These are phyloP conservation scores for Phylloporus sp. DNA, from an alignment of 768 basidiomycete species.

Conservation along the genomic window DNA sequence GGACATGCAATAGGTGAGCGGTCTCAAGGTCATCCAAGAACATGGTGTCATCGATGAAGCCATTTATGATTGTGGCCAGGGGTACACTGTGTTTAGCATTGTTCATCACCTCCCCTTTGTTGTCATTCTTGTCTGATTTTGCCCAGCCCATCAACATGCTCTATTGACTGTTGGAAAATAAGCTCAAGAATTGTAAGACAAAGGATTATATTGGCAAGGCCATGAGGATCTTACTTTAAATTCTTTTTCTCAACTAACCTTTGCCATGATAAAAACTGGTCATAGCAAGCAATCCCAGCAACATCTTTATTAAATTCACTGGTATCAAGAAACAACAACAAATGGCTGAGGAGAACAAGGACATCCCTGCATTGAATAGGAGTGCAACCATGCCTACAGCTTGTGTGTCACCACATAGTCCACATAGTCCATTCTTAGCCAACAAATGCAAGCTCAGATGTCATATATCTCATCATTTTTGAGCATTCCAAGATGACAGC, in stretches of 20 bases:
- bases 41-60: conserved; percentile 93
- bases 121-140: too few species aligned
- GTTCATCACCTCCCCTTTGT: conserved; percentile 43
- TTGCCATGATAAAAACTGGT: conserved; percentile 61
- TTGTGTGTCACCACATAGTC: conserved; percentile 16
- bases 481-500: conserved; percentile 58
- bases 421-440: neutral
- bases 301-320: conserved; percentile 76
- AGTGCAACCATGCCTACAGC: conserved; percentile 45
- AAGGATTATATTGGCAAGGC: conserved; percentile 94
- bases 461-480: conserved; percentile 22
- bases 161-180: conserved; percentile 85
- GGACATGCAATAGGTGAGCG: conserved; percentile 65
- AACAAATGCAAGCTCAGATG: conserved; percentile 5
- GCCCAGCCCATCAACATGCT: conserved; percentile 78
- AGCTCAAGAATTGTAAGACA: conserved; percentile 78
- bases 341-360: conserved; percentile 21
- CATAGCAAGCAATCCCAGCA: conserved; percentile 72
- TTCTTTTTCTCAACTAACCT: neutral
- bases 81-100: conserved; percentile 91
- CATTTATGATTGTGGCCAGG: conserved; percentile 70
- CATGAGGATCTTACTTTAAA: conserved; percentile 35
- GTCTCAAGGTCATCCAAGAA: conserved; percentile 71
- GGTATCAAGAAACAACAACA: conserved; percentile 70
- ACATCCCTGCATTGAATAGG: conserved; percentile 35